Evolutionary conservation across 2,329 filamentous ascomycete species (phyloP).

Genomic region (Nemania serpens): DNA sequence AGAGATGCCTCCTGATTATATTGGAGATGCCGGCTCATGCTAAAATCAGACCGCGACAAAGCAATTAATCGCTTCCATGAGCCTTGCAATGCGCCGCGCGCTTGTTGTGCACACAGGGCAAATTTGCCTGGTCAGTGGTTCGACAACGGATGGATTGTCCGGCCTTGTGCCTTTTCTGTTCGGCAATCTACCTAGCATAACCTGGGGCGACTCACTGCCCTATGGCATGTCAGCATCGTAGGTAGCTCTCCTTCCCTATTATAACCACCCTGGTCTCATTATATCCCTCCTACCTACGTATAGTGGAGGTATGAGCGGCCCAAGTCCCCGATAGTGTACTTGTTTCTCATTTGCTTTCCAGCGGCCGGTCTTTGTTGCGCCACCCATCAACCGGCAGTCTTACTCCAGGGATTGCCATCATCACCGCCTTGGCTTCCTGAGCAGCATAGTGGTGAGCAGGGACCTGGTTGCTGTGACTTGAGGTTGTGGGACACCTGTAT

Average conservation of each 20-base stretch:
- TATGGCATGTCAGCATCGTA: slow-evolving; percentile 43
- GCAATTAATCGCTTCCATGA: slow-evolving; percentile 15
- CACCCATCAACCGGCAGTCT: slow-evolving; percentile 38
- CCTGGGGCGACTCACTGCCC: slow-evolving; percentile 41
- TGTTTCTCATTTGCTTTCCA: slow-evolving; percentile 38
- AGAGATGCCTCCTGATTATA: background rate
- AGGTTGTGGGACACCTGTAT: slow-evolving; percentile 40
- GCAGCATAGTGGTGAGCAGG: slow-evolving; percentile 37
- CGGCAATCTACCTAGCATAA: slow-evolving; percentile 43
- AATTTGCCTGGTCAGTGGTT: slow-evolving; percentile 32
- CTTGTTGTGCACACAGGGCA: slow-evolving; percentile 22
- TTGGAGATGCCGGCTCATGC: slow-evolving; percentile 18
- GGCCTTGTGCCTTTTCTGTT: slow-evolving; percentile 32
- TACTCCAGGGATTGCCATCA: slow-evolving; percentile 29
- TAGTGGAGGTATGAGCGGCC: slow-evolving; percentile 40
- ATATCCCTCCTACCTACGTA: slow-evolving; percentile 37
- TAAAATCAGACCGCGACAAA: slow-evolving; percentile 12
- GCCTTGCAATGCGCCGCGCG: slow-evolving; percentile 21
- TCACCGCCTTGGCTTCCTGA: slow-evolving; percentile 37
- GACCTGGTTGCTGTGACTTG: slow-evolving; percentile 37
- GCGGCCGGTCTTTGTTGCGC: slow-evolving; percentile 34
- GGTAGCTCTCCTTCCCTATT: slow-evolving; percentile 39
- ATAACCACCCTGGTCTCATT: slow-evolving; percentile 43
- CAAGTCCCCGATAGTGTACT: slow-evolving; percentile 33
- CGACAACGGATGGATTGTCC: slow-evolving; percentile 34